phyloP scores from a whole-genome alignment of 192 early-diverging fungal genomes.

The Coemansia sp. region DNA sequence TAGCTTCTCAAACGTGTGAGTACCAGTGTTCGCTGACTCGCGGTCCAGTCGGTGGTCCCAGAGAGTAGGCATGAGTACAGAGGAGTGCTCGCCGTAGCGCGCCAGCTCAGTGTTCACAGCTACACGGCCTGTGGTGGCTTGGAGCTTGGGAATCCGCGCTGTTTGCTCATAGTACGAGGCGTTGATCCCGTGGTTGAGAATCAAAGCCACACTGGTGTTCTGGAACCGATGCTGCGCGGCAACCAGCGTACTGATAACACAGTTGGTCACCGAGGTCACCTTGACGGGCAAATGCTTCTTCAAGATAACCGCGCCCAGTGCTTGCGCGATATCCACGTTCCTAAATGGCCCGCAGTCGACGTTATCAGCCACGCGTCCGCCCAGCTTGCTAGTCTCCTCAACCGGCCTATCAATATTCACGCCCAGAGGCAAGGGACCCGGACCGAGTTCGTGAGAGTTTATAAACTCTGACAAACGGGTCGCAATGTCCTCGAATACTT shows the following conservation, averaged over 20 bases:
- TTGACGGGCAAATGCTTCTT: constrained; percentile 70
- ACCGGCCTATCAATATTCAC: constrained; percentile 95
- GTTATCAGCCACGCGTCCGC: constrained; percentile 54
- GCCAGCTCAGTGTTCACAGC: constrained; percentile 97
- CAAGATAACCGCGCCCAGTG: constrained; percentile 71
- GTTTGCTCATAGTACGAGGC: constrained; percentile 85
- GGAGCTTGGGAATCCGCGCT: neutral
- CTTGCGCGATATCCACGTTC: constrained; percentile 70
- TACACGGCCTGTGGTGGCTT: constrained; percentile 53
- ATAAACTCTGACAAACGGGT: constrained; percentile 78
- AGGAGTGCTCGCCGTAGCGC: constrained; percentile 71
- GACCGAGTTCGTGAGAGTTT: constrained; percentile 28
- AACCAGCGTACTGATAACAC: constrained; percentile 89
- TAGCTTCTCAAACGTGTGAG: constrained; percentile 90
- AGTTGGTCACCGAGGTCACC: constrained; percentile 89
- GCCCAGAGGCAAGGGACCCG: constrained; percentile 52
- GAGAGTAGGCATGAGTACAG: constrained; percentile 68
- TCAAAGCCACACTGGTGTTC: constrained; percentile 75
- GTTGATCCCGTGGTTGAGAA: constrained; percentile 94
- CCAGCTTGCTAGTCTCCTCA: constrained; percentile 69
- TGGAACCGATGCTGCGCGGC: constrained; percentile 80
- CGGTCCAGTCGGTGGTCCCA: constrained; percentile 85
- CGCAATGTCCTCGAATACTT: constrained; percentile 72
- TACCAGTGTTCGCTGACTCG: constrained; percentile 73
- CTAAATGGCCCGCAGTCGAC: constrained; percentile 55